Evolutionary conservation across 495 filamentous ascomycete species (phyloP).

Genomic region (Annulohypoxylon nitens): DNA sequence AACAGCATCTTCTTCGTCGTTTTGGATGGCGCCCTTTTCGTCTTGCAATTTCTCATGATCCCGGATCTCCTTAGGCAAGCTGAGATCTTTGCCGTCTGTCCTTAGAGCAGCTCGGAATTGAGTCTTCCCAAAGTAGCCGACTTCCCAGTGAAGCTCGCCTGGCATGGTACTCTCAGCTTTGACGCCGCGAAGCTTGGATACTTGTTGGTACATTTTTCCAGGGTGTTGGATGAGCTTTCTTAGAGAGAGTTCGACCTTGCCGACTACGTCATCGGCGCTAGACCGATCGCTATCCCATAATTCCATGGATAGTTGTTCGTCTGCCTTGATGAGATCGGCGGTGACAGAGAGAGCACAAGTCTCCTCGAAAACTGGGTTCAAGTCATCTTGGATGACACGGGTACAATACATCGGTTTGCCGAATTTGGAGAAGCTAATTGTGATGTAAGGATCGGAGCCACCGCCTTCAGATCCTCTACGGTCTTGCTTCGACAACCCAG

Average conservation of each 20-base stretch:
- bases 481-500: constrained; percentile 92
- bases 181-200: constrained; percentile 85
- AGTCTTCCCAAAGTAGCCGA: constrained; percentile 92
- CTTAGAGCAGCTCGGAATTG: constrained; percentile 83
- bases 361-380: constrained; percentile 95
- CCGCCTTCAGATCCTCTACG: constrained; percentile 82
- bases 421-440: constrained; percentile 79
- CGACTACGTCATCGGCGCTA: constrained; percentile 92
- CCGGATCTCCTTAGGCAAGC: constrained; percentile 76
- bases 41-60: constrained; percentile 86
- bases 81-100: constrained; percentile 86
- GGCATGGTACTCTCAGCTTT: constrained; percentile 90
- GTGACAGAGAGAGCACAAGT: constrained; percentile 88
- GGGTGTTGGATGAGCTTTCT: constrained; percentile 95
- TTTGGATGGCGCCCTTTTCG: constrained; percentile 84
- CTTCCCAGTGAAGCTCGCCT: constrained; percentile 93
- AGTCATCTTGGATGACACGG: constrained; percentile 91
- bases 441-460: constrained; percentile 95
- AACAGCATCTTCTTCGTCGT: constrained; percentile 81
- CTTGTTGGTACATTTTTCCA: constrained; percentile 89
- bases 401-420: constrained; percentile 99
- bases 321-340: constrained; percentile 88
- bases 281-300: constrained; percentile 94
- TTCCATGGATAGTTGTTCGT: constrained; percentile 92
- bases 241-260: constrained; percentile 92